These are phyloP conservation scores for Eucalyptus cloeziana DNA, from an alignment of 345 rosid genomes.

Conservation along the genomic window DNA sequence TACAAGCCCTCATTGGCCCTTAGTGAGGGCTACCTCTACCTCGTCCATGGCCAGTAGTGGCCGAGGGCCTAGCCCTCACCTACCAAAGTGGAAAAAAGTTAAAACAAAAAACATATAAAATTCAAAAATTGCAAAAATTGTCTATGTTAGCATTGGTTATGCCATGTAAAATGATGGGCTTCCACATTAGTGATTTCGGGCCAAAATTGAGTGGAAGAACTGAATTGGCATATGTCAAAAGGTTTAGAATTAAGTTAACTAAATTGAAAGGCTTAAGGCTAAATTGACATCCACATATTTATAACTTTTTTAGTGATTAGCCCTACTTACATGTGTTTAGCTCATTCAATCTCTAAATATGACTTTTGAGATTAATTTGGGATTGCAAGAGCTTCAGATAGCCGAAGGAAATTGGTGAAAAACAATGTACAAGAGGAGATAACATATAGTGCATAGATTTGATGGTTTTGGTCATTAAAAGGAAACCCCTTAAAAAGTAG, in stretches of 20 bases:
- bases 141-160: background rate
- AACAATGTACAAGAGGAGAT: background rate
- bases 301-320: background rate
- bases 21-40: background rate
- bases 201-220: too few species aligned
- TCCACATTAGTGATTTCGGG: background rate
- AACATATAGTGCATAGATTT: background rate
- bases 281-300: too few species aligned
- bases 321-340: background rate
- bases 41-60: background rate
- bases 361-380: background rate
- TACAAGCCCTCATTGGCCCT: background rate
- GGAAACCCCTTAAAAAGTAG: background rate
- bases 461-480: background rate
- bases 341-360: background rate
- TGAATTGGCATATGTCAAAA: too few species aligned
- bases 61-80: background rate
- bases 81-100: background rate
- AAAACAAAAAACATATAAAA: too few species aligned
- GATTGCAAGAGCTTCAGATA: background rate
- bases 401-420: background rate
- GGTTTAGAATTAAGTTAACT: too few species aligned
- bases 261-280: too few species aligned
- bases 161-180: background rate
- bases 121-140: too few species aligned